phyloP scores from a whole-genome alignment of 2,329 filamentous ascomycete genomes.

The Penicillium olsonii region DNA sequence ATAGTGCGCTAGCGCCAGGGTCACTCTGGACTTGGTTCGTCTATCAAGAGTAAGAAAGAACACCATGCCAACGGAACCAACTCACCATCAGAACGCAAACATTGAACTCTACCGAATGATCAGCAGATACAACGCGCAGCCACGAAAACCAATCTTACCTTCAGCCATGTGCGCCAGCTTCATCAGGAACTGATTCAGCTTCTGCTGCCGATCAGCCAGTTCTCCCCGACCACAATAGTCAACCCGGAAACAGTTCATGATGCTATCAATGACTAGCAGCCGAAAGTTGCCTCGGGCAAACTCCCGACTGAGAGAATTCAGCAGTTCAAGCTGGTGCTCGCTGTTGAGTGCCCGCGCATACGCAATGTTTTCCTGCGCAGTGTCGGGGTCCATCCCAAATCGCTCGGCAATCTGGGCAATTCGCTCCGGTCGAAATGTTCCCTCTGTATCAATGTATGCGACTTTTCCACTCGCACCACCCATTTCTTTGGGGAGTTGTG shows the following conservation, averaged over 20 bases:
- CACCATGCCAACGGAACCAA: neutral
- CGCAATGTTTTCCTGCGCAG: constrained; percentile 67
- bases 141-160: constrained; percentile 38
- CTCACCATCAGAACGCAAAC: constrained; percentile 63
- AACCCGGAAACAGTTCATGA: constrained; percentile 69
- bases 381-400: constrained; percentile 61
- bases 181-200: constrained; percentile 65
- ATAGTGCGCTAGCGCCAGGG: constrained; percentile 67
- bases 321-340: constrained; percentile 65
- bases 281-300: constrained; percentile 66
- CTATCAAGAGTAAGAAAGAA: constrained; percentile 34
- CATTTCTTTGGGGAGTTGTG: constrained; percentile 58
- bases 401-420: constrained; percentile 68
- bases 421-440: constrained; percentile 67
- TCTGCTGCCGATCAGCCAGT: constrained; percentile 68
- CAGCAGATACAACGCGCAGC: neutral
- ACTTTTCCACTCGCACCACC: constrained; percentile 70
- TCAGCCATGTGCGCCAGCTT: constrained; percentile 67
- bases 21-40: constrained; percentile 74
- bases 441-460: constrained; percentile 68
- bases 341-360: constrained; percentile 67
- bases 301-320: constrained; percentile 62
- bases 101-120: constrained; percentile 60
- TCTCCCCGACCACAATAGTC: constrained; percentile 69
- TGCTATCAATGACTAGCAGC: constrained; percentile 68